Evolutionary conservation across 306 rosid genomes (phyloP).

Genomic region (Fagus crenata): DNA sequence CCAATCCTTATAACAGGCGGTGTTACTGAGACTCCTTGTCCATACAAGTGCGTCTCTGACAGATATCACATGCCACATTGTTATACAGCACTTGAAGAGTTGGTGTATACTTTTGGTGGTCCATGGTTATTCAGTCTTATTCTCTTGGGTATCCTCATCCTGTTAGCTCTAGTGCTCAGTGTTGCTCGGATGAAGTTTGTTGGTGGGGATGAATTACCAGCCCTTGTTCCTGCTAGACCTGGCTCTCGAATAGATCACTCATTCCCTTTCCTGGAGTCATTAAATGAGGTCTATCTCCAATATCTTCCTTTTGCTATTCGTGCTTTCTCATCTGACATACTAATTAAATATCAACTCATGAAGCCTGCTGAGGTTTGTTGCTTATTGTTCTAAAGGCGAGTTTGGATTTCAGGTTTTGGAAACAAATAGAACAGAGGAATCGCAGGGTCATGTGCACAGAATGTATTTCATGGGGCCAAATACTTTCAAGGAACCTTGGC

Average conservation of each 20-base stretch:
- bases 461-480: slow-evolving; percentile 98
- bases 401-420: slow-evolving; percentile 65
- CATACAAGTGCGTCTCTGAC: slow-evolving; percentile 53
- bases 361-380: slow-evolving; percentile 15
- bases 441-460: slow-evolving; percentile 93
- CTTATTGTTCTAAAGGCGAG: slow-evolving; percentile 20
- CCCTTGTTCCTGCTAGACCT: slow-evolving; percentile 62
- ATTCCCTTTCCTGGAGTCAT: slow-evolving; percentile 91
- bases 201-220: slow-evolving; percentile 67
- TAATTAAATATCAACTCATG: not conserved
- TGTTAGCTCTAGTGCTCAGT: slow-evolving; percentile 83
- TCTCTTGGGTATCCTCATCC: slow-evolving; percentile 67
- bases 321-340: not conserved
- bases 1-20: slow-evolving; percentile 42
- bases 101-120: slow-evolving; percentile 61
- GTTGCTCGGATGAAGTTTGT: slow-evolving; percentile 87
- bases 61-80: slow-evolving; percentile 61
- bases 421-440: slow-evolving; percentile 85
- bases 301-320: slow-evolving; percentile 28
- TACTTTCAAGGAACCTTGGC: slow-evolving; percentile 96
- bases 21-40: slow-evolving; percentile 54
- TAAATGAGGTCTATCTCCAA: slow-evolving; percentile 74
- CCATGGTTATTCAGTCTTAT: slow-evolving; percentile 62
- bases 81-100: slow-evolving; percentile 58
- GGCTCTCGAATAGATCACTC: slow-evolving; percentile 76